Base-by-base conservation (phyloP, 2,329 filamentous ascomycete species). In the Colletotrichum graminicola region DNA sequence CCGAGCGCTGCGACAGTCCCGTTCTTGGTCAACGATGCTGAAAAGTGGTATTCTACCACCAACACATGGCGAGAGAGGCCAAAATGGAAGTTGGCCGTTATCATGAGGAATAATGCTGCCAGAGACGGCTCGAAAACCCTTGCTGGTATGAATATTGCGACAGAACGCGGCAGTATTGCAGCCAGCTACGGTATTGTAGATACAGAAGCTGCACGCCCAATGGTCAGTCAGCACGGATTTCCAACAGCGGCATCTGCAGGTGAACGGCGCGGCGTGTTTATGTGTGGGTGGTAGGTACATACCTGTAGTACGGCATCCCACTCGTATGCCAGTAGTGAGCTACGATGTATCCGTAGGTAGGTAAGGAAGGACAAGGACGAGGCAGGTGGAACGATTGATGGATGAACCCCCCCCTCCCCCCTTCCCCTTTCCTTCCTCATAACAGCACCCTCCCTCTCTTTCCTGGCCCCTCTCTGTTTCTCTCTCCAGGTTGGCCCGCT, bases 71-170 rank as follows among this genome's bases (percentile, higher is more conserved):
- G n/a, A 18, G 34, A 18, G 34, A 57, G 7, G 54, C 34, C 54
- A 41, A n/a, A 39, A 29, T 26, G 32, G 18, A 32, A 43, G 55
- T 43, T 47, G 21, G 49, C n/a, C 63, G n/a, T 43, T 52, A 5
- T 29, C 39, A 39, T 47, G 39, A 14, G 43, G 51, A 34, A 63
- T 52, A 59, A 59, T 62, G 59, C 52, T 23, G 56, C 43, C 36
- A 34, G 41, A 62, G 52, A 57, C 45, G 52, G 56, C 36, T 52
- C 52, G 68, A 43, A 57, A 26, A 54, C 52, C 55, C 56, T 51
- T 64, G 12, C 34, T 56, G 49, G 41, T 45, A 52, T 39, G 21
- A n/a, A n/a, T 32, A 45, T 34, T 43, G 41, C 41, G 41, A 43
- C 18, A n/a, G 29, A 49, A 21, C 1, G 5, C 39, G 34, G 39